Base-by-base conservation (phyloP, 495 filamentous ascomycete genomes). In the Glonium stellatum region DNA sequence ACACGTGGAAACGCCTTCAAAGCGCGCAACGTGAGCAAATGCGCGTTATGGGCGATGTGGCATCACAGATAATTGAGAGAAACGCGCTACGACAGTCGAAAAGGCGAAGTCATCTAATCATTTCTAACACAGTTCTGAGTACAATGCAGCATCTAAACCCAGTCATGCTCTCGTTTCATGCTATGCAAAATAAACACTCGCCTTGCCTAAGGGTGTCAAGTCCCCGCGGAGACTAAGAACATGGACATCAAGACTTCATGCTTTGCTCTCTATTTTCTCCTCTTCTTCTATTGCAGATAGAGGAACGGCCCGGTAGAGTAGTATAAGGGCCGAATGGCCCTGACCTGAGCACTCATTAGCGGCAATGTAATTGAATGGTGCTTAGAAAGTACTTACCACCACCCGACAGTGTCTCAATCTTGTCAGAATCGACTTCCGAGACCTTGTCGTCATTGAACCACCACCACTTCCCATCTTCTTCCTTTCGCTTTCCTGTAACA, bases 361-460 rank as follows among this genome's bases (percentile, higher is more conserved):
- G 57, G 11, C 23, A 9, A 55, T 11, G 15, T 36, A 12, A 11
- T 6, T 11, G 9, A 13, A 46, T 18, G 27, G 15, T 8, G 35
- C 49, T n/a, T 4, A 1, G 9, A 1, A 5, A 27, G 42, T 31
- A 75, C 83, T 73, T 74, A 84, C 93, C 93, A 69, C 93, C 93
- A 61, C 93, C 93, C 54, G 90, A 80, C 61, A 98, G 79, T 5
- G 86, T 84, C 68, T 92, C 87, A 64, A 98, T 95, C 77, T 93
- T 95, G 65, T 96, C 90, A 9, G 82, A 75, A 3, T 92, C 86
- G 27, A 98, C 93, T 74, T 97, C 95, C 41, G 87, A 83, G 11
- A 98, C 95, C 72, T 92, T 95, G 68, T 98, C 95, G 67, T 98
- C 93, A 70, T 98, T 96, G 80, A 98, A 98, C 91, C 93, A 97